phyloP scores from a whole-genome alignment of 495 filamentous ascomycete genomes.

The Rhizodiscina lignyota region DNA sequence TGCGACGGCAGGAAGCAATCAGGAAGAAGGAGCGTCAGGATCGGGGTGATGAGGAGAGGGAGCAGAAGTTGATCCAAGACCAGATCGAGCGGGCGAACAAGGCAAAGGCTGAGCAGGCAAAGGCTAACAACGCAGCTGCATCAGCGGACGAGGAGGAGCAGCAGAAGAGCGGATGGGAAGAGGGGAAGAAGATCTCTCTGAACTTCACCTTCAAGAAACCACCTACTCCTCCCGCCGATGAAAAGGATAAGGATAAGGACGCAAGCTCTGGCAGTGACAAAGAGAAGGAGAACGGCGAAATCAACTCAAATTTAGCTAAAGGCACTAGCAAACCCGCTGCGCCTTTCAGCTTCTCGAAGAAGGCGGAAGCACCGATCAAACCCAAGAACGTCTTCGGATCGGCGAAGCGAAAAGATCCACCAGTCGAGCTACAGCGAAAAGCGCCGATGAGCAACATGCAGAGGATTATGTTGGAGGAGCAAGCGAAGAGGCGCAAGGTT shows the following conservation, averaged over 20 bases:
- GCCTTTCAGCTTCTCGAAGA: too few relatives aligned
- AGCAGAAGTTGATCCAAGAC: slow-evolving; percentile 58
- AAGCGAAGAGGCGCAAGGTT: too few relatives aligned
- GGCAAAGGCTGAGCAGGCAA: slow-evolving; percentile 21
- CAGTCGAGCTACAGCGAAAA: background rate
- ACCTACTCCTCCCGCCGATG: too few relatives aligned
- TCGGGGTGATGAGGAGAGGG: slow-evolving; percentile 76
- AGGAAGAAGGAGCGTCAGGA: slow-evolving; percentile 71
- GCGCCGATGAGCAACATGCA: background rate
- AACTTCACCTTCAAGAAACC: too few relatives aligned
- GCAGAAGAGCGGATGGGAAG: slow-evolving; percentile 40
- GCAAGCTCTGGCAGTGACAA: too few relatives aligned
- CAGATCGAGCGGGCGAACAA: slow-evolving; percentile 64
- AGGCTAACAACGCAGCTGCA: too few relatives aligned
- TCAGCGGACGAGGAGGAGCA: slow-evolving; percentile 22
- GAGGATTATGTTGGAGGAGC: background rate
- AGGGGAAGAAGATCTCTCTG: slow-evolving; percentile 73
- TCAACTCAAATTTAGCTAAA: too few relatives aligned
- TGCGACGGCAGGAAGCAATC: slow-evolving; percentile 63
- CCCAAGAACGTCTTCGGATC: background rate
- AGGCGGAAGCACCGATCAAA: background rate
- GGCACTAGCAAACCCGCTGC: too few relatives aligned
- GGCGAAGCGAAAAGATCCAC: background rate
- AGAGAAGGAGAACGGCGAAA: too few relatives aligned
- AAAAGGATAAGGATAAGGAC: too few relatives aligned